Percentiles rank a stretch among this genome's conserved stretches.
These are phyloP conservation scores for Actinidia arguta DNA, from an alignment of 179 eudicot genomes.

Conservation along the genomic window DNA sequence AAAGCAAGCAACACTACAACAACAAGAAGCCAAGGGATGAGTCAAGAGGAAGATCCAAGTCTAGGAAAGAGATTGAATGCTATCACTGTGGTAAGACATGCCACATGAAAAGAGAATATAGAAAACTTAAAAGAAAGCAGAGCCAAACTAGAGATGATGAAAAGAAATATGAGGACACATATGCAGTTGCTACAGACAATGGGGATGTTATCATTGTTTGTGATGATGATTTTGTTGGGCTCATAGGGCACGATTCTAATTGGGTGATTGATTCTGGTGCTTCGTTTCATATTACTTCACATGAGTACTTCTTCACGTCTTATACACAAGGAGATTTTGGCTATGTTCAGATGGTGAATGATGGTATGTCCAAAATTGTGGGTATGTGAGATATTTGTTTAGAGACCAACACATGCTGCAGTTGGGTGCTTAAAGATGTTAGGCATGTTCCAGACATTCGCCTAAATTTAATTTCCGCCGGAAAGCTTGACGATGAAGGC, in stretches of 20 bases:
- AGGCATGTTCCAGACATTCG: background rate
- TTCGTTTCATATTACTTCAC: slow-evolving; percentile 1
- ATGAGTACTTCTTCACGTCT: background rate
- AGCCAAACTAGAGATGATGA: background rate
- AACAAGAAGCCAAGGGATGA: background rate
- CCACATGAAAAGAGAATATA: background rate
- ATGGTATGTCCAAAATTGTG: background rate
- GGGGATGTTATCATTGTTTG: background rate
- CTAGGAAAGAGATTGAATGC: background rate
- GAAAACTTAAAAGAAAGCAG: background rate
- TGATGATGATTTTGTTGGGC: background rate
- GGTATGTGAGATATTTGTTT: background rate
- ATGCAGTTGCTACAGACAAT: background rate
- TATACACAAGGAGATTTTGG: slow-evolving; percentile 7
- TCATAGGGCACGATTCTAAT: background rate
- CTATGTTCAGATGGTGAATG: background rate
- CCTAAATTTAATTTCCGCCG: background rate
- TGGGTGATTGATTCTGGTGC: background rate
- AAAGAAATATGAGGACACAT: background rate
- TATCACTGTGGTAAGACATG: background rate
- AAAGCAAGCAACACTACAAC: no score
- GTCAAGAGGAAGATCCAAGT: background rate
- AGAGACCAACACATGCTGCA: background rate
- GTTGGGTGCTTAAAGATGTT: background rate
- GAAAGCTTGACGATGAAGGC: slow-evolving; percentile 8